Percentiles rank a stretch among this genome's conserved stretches.
Evolutionary conservation across 495 filamentous ascomycete species (phyloP).

Genomic region (Beverwykella pulmonaria): DNA sequence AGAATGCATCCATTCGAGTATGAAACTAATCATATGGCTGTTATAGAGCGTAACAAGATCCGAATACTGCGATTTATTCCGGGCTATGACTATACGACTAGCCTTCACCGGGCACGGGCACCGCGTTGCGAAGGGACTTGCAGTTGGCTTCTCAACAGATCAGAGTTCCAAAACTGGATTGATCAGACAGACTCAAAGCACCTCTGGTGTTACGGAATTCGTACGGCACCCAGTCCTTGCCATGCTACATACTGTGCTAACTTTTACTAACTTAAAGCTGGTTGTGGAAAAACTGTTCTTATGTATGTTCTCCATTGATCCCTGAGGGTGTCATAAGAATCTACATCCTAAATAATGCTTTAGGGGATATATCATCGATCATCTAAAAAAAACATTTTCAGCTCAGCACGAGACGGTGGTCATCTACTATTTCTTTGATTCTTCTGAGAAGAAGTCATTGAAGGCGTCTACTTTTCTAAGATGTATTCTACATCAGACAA

Average conservation of each 20-base stretch:
- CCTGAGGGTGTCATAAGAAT: conserved; percentile 20
- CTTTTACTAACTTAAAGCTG: conserved; percentile 29
- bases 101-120: conserved; percentile 17
- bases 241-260: not conserved
- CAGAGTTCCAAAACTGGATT: conserved; percentile 27
- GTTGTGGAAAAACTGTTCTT: conserved; percentile 41
- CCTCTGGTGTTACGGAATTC: too few species aligned
- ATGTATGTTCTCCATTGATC: conserved; percentile 21
- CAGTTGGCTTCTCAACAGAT: conserved; percentile 20
- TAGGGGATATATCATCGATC: conserved; percentile 2
- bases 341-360: not conserved
- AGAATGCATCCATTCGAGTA: conserved; percentile 7
- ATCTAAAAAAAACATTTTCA: conserved; percentile 11
- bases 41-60: conserved; percentile 26
- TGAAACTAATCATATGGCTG: conserved; percentile 24
- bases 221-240: not conserved
- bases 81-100: conserved; percentile 25
- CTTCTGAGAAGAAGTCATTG: conserved; percentile 27
- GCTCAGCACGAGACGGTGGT: conserved; percentile 12
- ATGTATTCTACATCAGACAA: conserved; percentile 35
- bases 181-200: not conserved
- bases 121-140: conserved; percentile 28
- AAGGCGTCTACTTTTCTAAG: conserved; percentile 23
- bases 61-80: conserved; percentile 23
- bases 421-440: conserved; percentile 41